phyloP scores from a whole-genome alignment of 345 rosid genomes.

The Rubroshorea leprosula region DNA sequence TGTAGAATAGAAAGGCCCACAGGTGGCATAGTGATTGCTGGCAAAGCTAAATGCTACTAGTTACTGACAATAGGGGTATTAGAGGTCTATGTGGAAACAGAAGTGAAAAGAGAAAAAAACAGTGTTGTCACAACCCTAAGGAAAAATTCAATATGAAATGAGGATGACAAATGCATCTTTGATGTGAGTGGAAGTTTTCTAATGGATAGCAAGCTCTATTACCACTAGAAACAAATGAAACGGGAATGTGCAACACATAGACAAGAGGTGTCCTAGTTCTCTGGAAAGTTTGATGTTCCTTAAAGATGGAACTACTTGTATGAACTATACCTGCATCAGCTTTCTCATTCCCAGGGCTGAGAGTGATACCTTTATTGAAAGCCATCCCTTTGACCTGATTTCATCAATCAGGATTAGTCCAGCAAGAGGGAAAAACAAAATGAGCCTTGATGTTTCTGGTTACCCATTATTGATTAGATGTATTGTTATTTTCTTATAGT shows the following conservation, averaged over 20 bases:
- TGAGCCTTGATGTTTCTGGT: too few relatives aligned
- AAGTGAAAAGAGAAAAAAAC: not conserved
- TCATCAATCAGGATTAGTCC: slow-evolving; percentile 9
- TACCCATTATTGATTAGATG: too few relatives aligned
- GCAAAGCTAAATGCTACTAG: too few relatives aligned
- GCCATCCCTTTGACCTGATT: slow-evolving; percentile 95
- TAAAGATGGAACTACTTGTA: not conserved
- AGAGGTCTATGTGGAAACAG: not conserved
- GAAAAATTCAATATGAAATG: too few relatives aligned
- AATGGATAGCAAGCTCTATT: too few relatives aligned
- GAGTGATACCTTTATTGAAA: slow-evolving; percentile 61
- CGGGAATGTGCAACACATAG: not conserved
- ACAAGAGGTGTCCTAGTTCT: too few relatives aligned
- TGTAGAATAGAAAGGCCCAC: too few relatives aligned
- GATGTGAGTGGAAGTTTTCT: too few relatives aligned
- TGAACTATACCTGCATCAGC: slow-evolving; percentile 58
- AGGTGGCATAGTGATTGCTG: too few relatives aligned
- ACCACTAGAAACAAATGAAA: not conserved
- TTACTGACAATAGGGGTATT: not conserved
- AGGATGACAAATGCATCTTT: not conserved
- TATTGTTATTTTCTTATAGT: too few relatives aligned
- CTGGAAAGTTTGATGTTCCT: not conserved
- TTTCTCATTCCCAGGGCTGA: slow-evolving; percentile 58
- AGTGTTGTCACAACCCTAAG: too few relatives aligned
- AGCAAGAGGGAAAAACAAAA: not conserved